These are phyloP conservation scores for Tulasnella sp. DNA, from an alignment of 768 basidiomycete species.

Conservation along the genomic window DNA sequence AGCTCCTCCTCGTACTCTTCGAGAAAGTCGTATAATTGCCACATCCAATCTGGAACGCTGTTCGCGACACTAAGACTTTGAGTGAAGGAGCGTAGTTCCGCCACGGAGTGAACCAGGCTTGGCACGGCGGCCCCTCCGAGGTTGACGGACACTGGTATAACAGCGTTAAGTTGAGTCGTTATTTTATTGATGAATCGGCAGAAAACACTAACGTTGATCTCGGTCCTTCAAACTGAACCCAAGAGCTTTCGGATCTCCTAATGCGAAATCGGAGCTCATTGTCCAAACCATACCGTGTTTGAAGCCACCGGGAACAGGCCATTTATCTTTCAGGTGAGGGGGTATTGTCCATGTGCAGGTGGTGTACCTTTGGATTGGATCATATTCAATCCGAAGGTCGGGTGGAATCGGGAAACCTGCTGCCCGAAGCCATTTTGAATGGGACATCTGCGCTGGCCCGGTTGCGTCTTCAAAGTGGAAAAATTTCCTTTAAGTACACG, in stretches of 20 bases:
- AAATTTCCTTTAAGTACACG: neutral
- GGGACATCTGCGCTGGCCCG: slow-evolving; percentile 19
- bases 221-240: neutral
- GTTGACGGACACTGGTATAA: slow-evolving; percentile 22
- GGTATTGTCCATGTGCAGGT: slow-evolving; percentile 20
- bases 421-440: slow-evolving; percentile 5
- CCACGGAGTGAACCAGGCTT: slow-evolving; percentile 3
- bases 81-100: slow-evolving; percentile 1
- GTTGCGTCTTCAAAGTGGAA: neutral
- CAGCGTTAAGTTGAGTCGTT: neutral
- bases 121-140: neutral
- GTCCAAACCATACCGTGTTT: neutral
- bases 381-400: slow-evolving; percentile 17
- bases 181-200: too few relatives aligned
- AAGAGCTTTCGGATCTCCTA: slow-evolving; percentile 1
- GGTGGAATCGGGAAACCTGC: slow-evolving; percentile 21
- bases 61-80: neutral
- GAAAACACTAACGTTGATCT: neutral
- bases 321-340: neutral
- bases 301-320: slow-evolving; percentile 4
- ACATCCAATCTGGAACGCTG: slow-evolving; percentile 2
- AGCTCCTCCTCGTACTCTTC: slow-evolving; percentile 25
- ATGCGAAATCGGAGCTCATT: neutral
- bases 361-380: slow-evolving; percentile 14
- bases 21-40: slow-evolving; percentile 6